These are phyloP conservation scores for Aspergillus melleus DNA, from an alignment of 2,329 filamentous ascomycete species.

Conservation along the genomic window DNA sequence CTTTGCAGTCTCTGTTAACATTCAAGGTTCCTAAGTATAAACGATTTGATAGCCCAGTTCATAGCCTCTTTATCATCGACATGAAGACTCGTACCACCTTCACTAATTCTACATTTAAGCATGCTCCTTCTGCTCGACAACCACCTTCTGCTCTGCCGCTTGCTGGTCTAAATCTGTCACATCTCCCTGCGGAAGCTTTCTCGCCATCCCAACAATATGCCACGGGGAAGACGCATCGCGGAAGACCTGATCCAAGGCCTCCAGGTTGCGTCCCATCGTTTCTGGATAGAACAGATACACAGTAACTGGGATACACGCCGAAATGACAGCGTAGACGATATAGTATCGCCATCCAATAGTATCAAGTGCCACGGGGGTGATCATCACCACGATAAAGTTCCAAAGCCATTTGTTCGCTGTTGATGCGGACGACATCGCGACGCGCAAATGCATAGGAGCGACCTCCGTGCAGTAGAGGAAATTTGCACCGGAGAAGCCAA, in stretches of 20 bases:
- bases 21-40: too few species aligned
- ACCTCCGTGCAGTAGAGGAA: slow-evolving; percentile 24
- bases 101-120: background rate
- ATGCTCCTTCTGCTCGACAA: background rate
- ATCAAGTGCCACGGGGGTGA: slow-evolving; percentile 21
- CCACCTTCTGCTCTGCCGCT: background rate
- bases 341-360: slow-evolving; percentile 21
- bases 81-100: too few species aligned
- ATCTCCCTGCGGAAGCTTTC: background rate
- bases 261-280: slow-evolving; percentile 20
- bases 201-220: slow-evolving; percentile 1
- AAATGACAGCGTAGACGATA: slow-evolving; percentile 20
- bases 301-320: slow-evolving; percentile 7
- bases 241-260: slow-evolving; percentile 20
- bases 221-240: slow-evolving; percentile 10
- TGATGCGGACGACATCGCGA: slow-evolving; percentile 15
- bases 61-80: too few species aligned
- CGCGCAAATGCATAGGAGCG: slow-evolving; percentile 19
- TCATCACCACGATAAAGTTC: slow-evolving; percentile 21
- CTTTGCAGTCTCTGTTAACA: too few species aligned
- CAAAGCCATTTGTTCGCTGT: slow-evolving; percentile 19
- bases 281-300: slow-evolving; percentile 26
- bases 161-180: background rate
- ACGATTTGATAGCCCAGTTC: too few species aligned
- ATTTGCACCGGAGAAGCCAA: slow-evolving; percentile 21